phyloP scores from a whole-genome alignment of 2,329 filamentous ascomycete genomes.

The Dichotomopilus funicola region DNA sequence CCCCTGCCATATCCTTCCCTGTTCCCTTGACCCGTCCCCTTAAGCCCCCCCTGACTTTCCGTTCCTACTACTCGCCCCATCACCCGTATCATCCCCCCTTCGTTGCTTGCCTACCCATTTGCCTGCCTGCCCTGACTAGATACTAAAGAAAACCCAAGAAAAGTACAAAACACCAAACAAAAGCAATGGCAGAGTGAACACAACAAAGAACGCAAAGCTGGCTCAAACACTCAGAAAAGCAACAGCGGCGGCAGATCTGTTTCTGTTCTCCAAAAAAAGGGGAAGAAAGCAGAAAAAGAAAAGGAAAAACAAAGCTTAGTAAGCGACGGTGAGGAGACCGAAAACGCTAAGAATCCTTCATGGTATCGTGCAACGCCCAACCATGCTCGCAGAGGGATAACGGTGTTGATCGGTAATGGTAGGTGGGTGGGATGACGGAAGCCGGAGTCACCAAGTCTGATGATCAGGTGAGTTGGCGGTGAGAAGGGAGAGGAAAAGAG shows the following conservation, averaged over 20 bases:
- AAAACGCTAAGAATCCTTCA: constrained; percentile 4
- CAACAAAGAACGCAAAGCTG: background rate
- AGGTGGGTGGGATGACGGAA: no score
- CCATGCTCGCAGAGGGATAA: constrained; percentile 12
- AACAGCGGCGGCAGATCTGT: background rate
- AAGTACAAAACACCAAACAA: no score
- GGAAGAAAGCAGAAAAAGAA: background rate
- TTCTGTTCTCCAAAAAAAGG: background rate
- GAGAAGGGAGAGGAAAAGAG: background rate
- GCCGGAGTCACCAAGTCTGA: no score
- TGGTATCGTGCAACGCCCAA: constrained; percentile 25
- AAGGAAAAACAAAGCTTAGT: background rate
- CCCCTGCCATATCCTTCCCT: no score
- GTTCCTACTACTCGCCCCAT: no score
- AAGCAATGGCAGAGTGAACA: background rate
- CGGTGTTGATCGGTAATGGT: no score
- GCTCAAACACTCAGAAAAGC: no score
- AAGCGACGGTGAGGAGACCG: background rate
- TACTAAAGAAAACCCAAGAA: background rate
- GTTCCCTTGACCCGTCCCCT: no score
- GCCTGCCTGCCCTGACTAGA: background rate
- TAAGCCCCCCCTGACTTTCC: no score
- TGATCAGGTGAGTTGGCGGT: background rate
- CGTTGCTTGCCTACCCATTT: no score
- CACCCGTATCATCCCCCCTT: no score